Base-by-base conservation (phyloP, 148 eudicot species). In the Nyssa sinensis region DNA sequence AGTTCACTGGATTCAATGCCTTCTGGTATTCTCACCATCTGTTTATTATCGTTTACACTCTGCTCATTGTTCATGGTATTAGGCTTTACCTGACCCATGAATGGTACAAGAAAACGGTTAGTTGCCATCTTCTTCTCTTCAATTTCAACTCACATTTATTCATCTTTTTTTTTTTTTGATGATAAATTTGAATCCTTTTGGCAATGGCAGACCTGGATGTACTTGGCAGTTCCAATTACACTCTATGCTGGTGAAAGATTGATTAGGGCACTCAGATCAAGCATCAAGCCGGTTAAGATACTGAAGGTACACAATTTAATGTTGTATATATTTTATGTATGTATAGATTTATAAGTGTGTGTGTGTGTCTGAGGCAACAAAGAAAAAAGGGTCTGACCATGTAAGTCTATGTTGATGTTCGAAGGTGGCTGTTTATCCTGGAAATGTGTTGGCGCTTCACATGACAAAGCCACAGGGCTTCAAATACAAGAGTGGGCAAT, bases 391-490 rank as follows among this genome's bases (percentile, higher is more conserved):
- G 19, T 44, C 16, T 44, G 16, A n/a, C n/a, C n/a, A 44, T 44
- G 6, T 19, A 44, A 11, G 23, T 47, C 14, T n/a, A 17, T 21
- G 25, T 12, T 23, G 51, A 1, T 27, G 34, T 53, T 79, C 84
- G 69, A 53, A 86, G 89, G 90, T 82, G 77, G 87, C 87, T 30
- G 82, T 84, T 14, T 87, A 87, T 74, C 87, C 90, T 17, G 90
- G 90, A 67, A 84, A 87, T 65, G 90, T 87, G 66, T 64, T 87
- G 71, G 67, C 87, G 7, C 79, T 87, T 73, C 84, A 87, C 79
- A 82, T 80, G 90, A 82, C 90, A n/a, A 87, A 82, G 84, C 90
- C 90, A 28, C 86, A 84, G 28, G 90, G 90, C 11, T 87, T 84
- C 77, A 87, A 77, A 74, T 87, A 87, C 75, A 87, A 80, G 77